Evolutionary conservation across 1,139 yeast species (phyloP).

Genomic region (Blastobotrys malaysiensis): DNA sequence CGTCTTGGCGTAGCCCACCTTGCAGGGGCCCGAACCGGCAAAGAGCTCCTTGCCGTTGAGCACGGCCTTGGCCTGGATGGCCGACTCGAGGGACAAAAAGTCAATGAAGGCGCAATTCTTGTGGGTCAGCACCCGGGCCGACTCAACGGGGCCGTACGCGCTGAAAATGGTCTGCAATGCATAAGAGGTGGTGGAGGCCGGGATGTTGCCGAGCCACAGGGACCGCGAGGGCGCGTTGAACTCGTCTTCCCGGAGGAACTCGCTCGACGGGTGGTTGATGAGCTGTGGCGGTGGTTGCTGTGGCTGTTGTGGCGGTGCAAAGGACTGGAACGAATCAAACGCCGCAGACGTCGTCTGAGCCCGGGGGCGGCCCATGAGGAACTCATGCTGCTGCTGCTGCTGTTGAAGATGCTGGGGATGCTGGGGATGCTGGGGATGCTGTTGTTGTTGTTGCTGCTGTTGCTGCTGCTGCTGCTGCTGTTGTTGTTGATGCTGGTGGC

Average conservation of each 20-base stretch:
- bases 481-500: constrained; percentile 12
- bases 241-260: constrained; percentile 1
- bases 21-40: constrained; percentile 51
- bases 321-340: constrained; percentile 3
- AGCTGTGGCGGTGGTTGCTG: constrained; percentile 3
- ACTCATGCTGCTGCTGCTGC: constrained; percentile 13
- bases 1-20: constrained; percentile 39
- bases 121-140: constrained; percentile 54
- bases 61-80: constrained; percentile 69
- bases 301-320: constrained; percentile 1
- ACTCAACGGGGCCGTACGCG: constrained; percentile 49
- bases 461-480: constrained; percentile 14
- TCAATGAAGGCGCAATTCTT: constrained; percentile 65
- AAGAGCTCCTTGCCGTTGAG: constrained; percentile 78
- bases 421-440: constrained; percentile 16
- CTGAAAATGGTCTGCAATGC: constrained; percentile 43
- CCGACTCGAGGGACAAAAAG: constrained; percentile 64
- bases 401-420: constrained; percentile 13
- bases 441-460: constrained; percentile 14
- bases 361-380: constrained; percentile 17
- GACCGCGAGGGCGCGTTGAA: constrained; percentile 45
- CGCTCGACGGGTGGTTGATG: constrained; percentile 1
- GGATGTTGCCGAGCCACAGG: constrained; percentile 71
- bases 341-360: constrained; percentile 20
- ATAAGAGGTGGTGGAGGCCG: constrained; percentile 45